Evolutionary conservation across 768 basidiomycete genomes (phyloP), one percentile per base, ranked within the genome.

Genomic region (Pholiota molesta): DNA sequence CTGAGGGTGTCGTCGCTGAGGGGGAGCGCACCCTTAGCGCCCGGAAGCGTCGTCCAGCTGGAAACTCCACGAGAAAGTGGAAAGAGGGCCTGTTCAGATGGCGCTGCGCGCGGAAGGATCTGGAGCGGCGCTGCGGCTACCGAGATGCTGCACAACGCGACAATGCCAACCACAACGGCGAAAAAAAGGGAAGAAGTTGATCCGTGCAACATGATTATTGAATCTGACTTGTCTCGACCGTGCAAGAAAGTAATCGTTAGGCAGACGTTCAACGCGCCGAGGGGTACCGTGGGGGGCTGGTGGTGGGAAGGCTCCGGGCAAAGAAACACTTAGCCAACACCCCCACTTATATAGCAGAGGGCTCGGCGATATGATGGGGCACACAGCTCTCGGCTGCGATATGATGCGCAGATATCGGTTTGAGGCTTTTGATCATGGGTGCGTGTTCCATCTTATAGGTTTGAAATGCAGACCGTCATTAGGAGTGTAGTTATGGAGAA

Each of bases 1-100:
- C 76, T 68, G 66, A 86, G 74, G 3, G 83, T 82, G 40, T 57
- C 63, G 66, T 83, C 82, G 29, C 75, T 74, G 45, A 86, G 76
- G 4, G 79, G 62, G 26, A 82, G 70, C 6, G 79, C 66, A 19
- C 73, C 70, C 13, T 67, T 49, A 11, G 74, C 69, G 21, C 71
- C 68, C 23, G 77, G 65, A 6, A 78, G 75, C 16, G 83, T 84
- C 14, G 83, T 77, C 83, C 83, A 85, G 8, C 57, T 57, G n/a
- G 57, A 44, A 33, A 45, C 29, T 44, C 57, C 57, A 31, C 57
- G 42, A n/a, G 42, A 44, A 57, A 17, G 28, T 5, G 57, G 57
- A 28, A 57, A 57, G 31, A 57, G 57, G n/a, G 42, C 45, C 21
- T 33, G n/a, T 31, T 45, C 42, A 49, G 57, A 45, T 16, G 57